Conservation (phyloP, 371 early-diverging fungal species). For the Mucor circinelloides region DNA sequence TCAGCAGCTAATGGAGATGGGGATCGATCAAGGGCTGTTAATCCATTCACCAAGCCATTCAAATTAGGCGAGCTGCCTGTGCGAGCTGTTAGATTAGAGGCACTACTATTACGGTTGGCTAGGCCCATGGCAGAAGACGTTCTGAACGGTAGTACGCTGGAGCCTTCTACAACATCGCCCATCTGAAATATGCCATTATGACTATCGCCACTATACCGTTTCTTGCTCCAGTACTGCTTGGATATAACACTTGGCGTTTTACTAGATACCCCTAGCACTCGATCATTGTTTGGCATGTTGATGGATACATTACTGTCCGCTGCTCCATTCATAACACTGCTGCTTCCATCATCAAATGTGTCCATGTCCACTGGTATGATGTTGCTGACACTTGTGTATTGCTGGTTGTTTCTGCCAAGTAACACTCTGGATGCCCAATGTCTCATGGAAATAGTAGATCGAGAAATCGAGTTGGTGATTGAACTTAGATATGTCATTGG, state of each 20-base stretch:
- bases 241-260: slow-evolving; percentile 27
- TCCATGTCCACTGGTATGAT: slow-evolving; percentile 22
- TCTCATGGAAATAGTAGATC: slow-evolving; percentile 28
- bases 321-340: background rate
- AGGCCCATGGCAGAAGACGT: slow-evolving; percentile 30
- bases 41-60: slow-evolving; percentile 3
- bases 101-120: slow-evolving; percentile 30
- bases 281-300: slow-evolving; percentile 8
- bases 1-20: slow-evolving; percentile 21
- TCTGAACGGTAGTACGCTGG: slow-evolving; percentile 29
- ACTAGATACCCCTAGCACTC: slow-evolving; percentile 14
- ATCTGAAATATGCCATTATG: slow-evolving; percentile 12
- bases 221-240: slow-evolving; percentile 35
- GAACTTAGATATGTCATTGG: slow-evolving; percentile 4
- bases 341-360: slow-evolving; percentile 17
- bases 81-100: slow-evolving; percentile 29
- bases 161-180: slow-evolving; percentile 24
- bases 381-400: slow-evolving; percentile 17
- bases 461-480: slow-evolving; percentile 20
- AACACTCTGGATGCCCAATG: slow-evolving; percentile 38
- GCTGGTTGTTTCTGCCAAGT: slow-evolving; percentile 7
- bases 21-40: slow-evolving; percentile 11
- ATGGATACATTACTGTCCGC: slow-evolving; percentile 7
- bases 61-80: slow-evolving; percentile 32
- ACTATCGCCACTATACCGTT: slow-evolving; percentile 41